phyloP scores from a whole-genome alignment of 768 basidiomycete species.

The Auriscalpium vulgare region DNA sequence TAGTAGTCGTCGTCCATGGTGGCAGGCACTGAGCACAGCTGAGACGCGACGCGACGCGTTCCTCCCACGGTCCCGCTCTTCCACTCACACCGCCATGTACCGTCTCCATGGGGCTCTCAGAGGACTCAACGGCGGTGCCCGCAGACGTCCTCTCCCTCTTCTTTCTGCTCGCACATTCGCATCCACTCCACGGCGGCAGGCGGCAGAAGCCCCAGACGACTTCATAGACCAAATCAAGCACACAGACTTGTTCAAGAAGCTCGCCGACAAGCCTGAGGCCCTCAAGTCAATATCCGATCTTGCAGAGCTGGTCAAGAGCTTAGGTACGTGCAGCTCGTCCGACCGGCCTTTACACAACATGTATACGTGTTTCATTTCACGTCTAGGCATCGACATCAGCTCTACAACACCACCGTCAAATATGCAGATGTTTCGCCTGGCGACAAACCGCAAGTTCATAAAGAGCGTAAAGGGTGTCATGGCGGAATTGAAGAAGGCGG shows the following conservation, averaged over 20 bases:
- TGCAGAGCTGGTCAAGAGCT: constrained; percentile 36
- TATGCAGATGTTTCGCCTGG: constrained; percentile 47
- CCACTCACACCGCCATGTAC: not conserved
- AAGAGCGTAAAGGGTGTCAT: constrained; percentile 36
- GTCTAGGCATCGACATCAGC: constrained; percentile 40
- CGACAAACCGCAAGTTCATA: constrained; percentile 45
- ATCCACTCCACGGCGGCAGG: constrained; percentile 21
- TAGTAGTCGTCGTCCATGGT: constrained; percentile 89
- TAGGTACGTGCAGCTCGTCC: constrained; percentile 28
- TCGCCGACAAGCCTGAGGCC: constrained; percentile 43
- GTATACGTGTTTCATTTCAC: not conserved
- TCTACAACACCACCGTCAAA: constrained; percentile 38
- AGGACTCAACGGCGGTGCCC: no score
- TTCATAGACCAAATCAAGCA: constrained; percentile 36
- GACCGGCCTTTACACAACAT: not conserved
- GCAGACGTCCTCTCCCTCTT: not conserved
- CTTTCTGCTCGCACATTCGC: constrained; percentile 17
- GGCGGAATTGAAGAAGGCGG: constrained; percentile 48
- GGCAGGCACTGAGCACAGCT: no score
- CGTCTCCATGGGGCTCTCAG: not conserved
- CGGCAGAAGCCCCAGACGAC: constrained; percentile 25
- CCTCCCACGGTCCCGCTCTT: not conserved
- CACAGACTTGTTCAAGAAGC: constrained; percentile 38
- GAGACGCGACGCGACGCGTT: constrained; percentile 1
- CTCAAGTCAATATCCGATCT: constrained; percentile 40